Percentiles rank a stretch among this genome's conserved stretches.
Evolutionary conservation across 345 rosid species (phyloP).

Genomic region (Euphorbia lathyris): DNA sequence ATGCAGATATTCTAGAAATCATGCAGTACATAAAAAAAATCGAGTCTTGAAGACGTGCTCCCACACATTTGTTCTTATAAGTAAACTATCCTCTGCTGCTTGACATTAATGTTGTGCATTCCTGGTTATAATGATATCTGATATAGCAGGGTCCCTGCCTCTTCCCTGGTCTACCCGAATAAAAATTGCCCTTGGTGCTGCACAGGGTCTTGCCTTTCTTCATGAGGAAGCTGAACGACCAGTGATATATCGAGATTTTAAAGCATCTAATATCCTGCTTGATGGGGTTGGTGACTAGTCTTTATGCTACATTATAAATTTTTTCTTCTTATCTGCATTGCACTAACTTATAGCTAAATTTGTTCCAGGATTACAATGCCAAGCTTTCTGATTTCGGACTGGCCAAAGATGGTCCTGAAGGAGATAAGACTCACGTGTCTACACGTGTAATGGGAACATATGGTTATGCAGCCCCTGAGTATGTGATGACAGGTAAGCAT

Average conservation of each 20-base stretch:
- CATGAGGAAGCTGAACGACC: conserved; percentile 48
- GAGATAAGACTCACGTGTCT: conserved; percentile 31
- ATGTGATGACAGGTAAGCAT: conserved; percentile 33
- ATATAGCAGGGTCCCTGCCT: conserved; percentile 37
- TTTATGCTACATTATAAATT: not conserved
- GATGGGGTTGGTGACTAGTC: conserved; percentile 35
- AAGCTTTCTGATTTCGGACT: conserved; percentile 41
- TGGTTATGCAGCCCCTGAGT: conserved; percentile 28
- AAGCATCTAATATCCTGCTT: conserved; percentile 43
- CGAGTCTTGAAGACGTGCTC: not conserved
- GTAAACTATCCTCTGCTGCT: not conserved
- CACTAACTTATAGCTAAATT: conserved; percentile 3
- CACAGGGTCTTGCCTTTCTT: conserved; percentile 46
- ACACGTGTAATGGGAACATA: conserved; percentile 28
- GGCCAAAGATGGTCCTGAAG: conserved; percentile 41
- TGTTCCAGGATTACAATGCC: conserved; percentile 36
- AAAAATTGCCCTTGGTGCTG: conserved; percentile 43
- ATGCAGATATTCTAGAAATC: too few species aligned
- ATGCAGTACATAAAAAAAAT: not conserved
- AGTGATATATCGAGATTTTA: conserved; percentile 47
- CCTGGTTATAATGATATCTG: not conserved
- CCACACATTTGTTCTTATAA: not conserved
- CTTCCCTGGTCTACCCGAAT: conserved; percentile 42
- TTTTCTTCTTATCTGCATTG: not conserved
- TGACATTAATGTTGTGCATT: conserved; percentile 5